Conservation (phyloP, 2,329 filamentous ascomycete species). For the Penicillium rolfsii region DNA sequence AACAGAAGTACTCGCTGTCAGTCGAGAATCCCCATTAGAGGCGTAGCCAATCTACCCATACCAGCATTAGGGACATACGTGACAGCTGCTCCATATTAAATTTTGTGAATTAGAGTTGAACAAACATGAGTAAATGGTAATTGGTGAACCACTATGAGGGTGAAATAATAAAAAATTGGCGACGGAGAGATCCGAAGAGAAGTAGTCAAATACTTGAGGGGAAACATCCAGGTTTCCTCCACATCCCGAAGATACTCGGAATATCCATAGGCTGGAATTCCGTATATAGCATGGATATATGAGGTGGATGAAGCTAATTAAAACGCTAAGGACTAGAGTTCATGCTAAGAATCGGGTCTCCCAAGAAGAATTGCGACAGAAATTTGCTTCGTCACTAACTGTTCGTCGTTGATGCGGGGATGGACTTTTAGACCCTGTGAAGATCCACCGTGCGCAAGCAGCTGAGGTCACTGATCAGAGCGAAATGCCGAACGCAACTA, state of each 20-base stretch:
- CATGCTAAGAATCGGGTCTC: not conserved
- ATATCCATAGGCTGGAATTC: not conserved
- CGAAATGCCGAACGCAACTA: too few relatives aligned
- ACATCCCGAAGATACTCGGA: not conserved
- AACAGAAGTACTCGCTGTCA: not conserved
- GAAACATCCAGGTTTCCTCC: not conserved
- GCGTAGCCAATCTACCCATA: too few relatives aligned
- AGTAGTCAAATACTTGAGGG: not conserved
- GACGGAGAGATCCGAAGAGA: not conserved
- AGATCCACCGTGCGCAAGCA: too few relatives aligned
- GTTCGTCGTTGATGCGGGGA: too few relatives aligned
- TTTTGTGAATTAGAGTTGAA: too few relatives aligned
- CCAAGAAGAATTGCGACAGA: not conserved
- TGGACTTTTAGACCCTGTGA: too few relatives aligned
- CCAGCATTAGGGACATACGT: too few relatives aligned
- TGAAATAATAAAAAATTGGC: not conserved
- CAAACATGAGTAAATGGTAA: too few relatives aligned
- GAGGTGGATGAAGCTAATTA: not conserved
- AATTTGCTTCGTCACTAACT: not conserved
- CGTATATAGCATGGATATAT: not conserved
- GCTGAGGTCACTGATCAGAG: too few relatives aligned
- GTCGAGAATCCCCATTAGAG: too few relatives aligned
- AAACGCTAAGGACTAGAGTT: not conserved
- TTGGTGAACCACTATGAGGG: not conserved
- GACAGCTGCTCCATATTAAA: too few relatives aligned